These are phyloP conservation scores for Leavenworthia alabamica DNA, from an alignment of 345 rosid species.

Conservation along the genomic window DNA sequence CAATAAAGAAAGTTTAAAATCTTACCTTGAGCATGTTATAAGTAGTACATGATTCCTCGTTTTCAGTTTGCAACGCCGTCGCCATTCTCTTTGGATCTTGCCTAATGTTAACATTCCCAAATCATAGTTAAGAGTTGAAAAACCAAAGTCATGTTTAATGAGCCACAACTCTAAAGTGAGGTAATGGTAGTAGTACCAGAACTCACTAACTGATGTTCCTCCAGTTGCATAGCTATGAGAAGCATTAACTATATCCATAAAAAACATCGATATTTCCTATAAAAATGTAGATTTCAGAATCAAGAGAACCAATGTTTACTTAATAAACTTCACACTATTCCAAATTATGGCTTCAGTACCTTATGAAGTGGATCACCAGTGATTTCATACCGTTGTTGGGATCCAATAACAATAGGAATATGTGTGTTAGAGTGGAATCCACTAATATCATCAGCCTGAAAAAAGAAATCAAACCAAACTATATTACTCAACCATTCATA, in stretches of 20 bases:
- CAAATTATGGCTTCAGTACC: conserved; percentile 36
- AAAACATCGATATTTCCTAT: conserved; percentile 65
- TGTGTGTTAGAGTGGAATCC: conserved; percentile 90
- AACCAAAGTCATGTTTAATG: neutral
- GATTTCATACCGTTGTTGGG: conserved; percentile 90
- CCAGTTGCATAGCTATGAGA: conserved; percentile 93
- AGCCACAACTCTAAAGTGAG: neutral
- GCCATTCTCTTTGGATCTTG: conserved; percentile 77
- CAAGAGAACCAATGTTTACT: conserved; percentile 8
- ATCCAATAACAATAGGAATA: conserved; percentile 82
- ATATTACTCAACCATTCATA: neutral
- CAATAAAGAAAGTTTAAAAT: neutral
- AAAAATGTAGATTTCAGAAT: conserved; percentile 18
- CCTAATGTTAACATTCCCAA: conserved; percentile 41
- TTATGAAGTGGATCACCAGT: conserved; percentile 82
- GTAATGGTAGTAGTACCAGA: conserved; percentile 56
- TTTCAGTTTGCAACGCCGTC: conserved; percentile 46
- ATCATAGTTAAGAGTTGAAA: neutral
- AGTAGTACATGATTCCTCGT: conserved; percentile 92
- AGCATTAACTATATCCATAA: conserved; percentile 78
- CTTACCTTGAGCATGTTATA: conserved; percentile 91
- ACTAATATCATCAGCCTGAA: conserved; percentile 81
- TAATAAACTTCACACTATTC: neutral
- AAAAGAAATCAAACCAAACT: neutral
- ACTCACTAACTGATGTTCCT: conserved; percentile 73